phyloP scores from a whole-genome alignment of 345 rosid species.

The Eucalyptus dawsonii region DNA sequence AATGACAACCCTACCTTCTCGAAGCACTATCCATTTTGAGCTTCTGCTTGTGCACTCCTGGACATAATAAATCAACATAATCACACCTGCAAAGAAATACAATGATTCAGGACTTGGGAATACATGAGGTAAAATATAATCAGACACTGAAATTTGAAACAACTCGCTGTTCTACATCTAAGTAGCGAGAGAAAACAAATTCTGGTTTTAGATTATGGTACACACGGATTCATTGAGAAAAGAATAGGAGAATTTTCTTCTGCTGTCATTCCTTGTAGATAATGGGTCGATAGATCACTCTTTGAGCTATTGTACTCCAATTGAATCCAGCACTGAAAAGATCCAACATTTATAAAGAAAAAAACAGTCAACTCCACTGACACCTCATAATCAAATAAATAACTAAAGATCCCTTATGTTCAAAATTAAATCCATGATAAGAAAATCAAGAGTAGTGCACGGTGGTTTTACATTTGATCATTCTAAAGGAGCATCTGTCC shows the following conservation, averaged over 20 bases:
- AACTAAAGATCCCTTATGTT: not conserved
- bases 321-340: slow-evolving; percentile 51
- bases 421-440: not conserved
- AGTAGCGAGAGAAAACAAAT: not conserved
- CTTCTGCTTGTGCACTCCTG: slow-evolving; percentile 23
- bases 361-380: not conserved
- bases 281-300: slow-evolving; percentile 48
- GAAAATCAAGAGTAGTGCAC: not conserved
- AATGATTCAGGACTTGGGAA: not conserved
- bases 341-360: not conserved
- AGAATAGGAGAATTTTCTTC: slow-evolving; percentile 36
- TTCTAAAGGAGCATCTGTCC: not conserved
- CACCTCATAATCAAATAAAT: not conserved
- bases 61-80: slow-evolving; percentile 61
- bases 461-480: not conserved
- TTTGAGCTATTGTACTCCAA: slow-evolving; percentile 68
- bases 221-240: slow-evolving; percentile 69
- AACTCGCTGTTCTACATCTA: not conserved
- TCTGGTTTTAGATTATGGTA: not conserved
- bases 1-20: slow-evolving; percentile 32
- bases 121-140: not conserved
- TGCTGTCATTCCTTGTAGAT: slow-evolving; percentile 46
- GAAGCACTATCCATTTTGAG: slow-evolving; percentile 19
- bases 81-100: slow-evolving; percentile 35
- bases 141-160: not conserved